These are phyloP conservation scores for Corymbia citriodora DNA, from an alignment of 441 rosid species.

Conservation along the genomic window DNA sequence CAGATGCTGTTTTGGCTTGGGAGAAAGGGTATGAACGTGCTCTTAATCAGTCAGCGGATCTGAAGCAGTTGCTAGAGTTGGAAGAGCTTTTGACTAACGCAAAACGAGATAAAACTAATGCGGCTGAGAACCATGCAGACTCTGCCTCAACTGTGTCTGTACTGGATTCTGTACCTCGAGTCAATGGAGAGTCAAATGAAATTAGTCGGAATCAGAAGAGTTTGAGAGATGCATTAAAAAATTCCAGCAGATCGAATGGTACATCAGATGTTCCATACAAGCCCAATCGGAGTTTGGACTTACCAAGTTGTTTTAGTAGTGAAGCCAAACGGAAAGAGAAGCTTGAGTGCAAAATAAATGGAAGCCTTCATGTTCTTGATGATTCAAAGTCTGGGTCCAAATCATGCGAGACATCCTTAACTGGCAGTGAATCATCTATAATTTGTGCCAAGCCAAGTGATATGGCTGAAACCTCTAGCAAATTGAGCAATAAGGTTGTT, in stretches of 20 bases:
- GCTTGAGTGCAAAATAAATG: conserved; percentile 31
- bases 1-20: conserved; percentile 75
- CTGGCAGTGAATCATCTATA: conserved; percentile 31
- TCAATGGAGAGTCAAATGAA: conserved; percentile 31
- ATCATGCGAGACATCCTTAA: conserved; percentile 29
- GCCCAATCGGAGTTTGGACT: conserved; percentile 10
- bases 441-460: conserved; percentile 32
- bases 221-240: conserved; percentile 16
- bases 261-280: conserved; percentile 19
- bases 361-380: conserved; percentile 20
- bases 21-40: conserved; percentile 73
- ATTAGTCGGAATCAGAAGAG: conserved; percentile 18
- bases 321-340: conserved; percentile 25
- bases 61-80: conserved; percentile 86
- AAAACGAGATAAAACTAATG: conserved; percentile 34
- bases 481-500: conserved; percentile 28
- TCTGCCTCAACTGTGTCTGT: conserved; percentile 19
- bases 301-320: conserved; percentile 16
- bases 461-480: conserved; percentile 39
- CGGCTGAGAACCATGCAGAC: conserved; percentile 18
- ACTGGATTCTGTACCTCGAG: conserved; percentile 19
- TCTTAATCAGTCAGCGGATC: conserved; percentile 66
- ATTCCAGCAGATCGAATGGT: conserved; percentile 17
- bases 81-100: conserved; percentile 65
- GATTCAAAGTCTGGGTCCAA: conserved; percentile 31